Conservation (phyloP, 768 basidiomycete species). For the Phylloporus sp. region DNA sequence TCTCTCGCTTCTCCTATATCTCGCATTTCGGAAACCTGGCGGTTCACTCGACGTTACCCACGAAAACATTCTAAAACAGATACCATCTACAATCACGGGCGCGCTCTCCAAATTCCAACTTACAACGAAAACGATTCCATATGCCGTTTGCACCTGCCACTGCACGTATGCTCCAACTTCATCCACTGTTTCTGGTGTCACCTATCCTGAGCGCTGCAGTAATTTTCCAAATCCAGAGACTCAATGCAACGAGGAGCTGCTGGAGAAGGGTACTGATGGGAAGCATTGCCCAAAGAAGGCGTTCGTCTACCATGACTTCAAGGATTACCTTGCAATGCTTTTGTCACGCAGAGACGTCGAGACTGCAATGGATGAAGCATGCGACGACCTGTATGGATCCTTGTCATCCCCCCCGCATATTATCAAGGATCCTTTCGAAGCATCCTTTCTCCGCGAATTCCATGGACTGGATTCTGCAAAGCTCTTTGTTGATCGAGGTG, state of each 20-base stretch:
- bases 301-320: slow-evolving; percentile 8
- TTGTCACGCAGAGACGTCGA: neutral
- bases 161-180: neutral
- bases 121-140: neutral
- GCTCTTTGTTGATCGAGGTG: slow-evolving; percentile 9
- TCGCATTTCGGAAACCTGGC: neutral
- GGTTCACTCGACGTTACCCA: neutral
- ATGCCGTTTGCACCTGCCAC: neutral
- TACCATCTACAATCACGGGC: neutral
- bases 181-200: accelerated
- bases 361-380: neutral
- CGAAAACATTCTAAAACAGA: slow-evolving; percentile 2
- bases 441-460: slow-evolving; percentile 28
- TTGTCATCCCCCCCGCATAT: neutral
- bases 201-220: neutral
- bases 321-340: slow-evolving; percentile 4
- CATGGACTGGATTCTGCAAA: slow-evolving; percentile 13
- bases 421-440: slow-evolving; percentile 9
- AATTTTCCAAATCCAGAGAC: neutral
- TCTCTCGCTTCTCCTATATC: slow-evolving; percentile 6
- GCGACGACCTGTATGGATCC: neutral
- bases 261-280: neutral
- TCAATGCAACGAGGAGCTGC: neutral
- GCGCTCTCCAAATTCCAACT: neutral
- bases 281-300: neutral